Evolutionary conservation across 192 early-diverging fungal genomes (phyloP).

Genomic region (Chytriomyces hyalinus): DNA sequence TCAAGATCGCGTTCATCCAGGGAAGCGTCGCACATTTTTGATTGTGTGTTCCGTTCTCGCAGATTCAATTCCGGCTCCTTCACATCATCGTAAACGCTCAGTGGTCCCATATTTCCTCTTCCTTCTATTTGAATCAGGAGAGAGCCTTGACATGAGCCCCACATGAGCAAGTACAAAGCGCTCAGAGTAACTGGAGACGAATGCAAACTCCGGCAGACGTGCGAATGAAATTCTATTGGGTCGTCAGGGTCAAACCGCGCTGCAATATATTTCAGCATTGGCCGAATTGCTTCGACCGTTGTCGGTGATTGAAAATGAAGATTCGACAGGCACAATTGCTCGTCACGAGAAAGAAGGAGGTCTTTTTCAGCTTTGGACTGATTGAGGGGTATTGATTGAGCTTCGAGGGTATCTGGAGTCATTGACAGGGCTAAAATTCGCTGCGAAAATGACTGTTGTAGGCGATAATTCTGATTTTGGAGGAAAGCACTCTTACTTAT

Average conservation of each 20-base stretch:
- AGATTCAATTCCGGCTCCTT: not conserved
- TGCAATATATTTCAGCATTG: constrained; percentile 21
- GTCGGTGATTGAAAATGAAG: constrained; percentile 10
- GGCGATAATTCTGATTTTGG: constrained; percentile 17
- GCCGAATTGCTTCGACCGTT: constrained; percentile 4
- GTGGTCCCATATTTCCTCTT: not conserved
- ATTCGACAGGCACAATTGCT: constrained; percentile 1
- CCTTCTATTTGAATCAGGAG: not conserved
- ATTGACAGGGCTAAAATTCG: not conserved
- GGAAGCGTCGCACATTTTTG: not conserved
- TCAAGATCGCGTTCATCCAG: not conserved
- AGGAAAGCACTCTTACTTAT: not conserved
- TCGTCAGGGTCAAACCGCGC: constrained; percentile 6
- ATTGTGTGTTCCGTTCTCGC: not conserved
- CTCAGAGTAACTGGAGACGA: not conserved
- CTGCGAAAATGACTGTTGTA: constrained; percentile 17
- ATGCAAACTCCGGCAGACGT: not conserved
- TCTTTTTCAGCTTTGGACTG: not conserved
- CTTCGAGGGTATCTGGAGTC: not conserved
- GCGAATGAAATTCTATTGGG: not conserved
- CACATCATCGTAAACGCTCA: constrained; percentile 9
- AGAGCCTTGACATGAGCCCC: not conserved
- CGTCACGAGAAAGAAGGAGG: constrained; percentile 6
- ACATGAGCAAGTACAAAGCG: constrained; percentile 8
- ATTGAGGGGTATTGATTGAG: not conserved